Base-by-base conservation (phyloP, 2,329 filamentous ascomycete genomes). In the Penicillium janthinellum region DNA sequence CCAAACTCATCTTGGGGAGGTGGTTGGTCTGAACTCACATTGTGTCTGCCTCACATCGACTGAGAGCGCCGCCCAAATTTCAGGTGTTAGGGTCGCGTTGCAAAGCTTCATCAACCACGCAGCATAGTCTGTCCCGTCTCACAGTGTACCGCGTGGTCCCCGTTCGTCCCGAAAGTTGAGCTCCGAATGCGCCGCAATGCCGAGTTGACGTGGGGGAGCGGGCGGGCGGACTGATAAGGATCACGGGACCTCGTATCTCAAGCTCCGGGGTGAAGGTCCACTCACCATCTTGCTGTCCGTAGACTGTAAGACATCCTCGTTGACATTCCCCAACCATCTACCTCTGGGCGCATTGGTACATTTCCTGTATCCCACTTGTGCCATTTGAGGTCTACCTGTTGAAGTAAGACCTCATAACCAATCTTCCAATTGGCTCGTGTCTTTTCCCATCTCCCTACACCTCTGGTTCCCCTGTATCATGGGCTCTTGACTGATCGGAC, bases 161-260 rank as follows among this genome's bases (percentile, higher is more conserved):
- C 20, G 37, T 17, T 42, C 37, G 51, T 34, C n/a, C 35, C 31
- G 47, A 44, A 50, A 22, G 31, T 38, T 31, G 47, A 57, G 48
- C 55, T 52, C 38, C 45, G 37, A 49, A 11, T 52, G n/a, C 37
- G 25, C 25, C 38, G 51, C 37, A 57, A 47, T 44, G 20, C 53
- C 56, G 45, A 56, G 51, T 57, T 52, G 25, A 56, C 56, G 58
- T 55, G 61, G 56, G 61, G 56, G 17, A 37, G 35, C 49, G 28
- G 5, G 51, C 31, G 35, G 38, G 39, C 17, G 7, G 52, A 38
- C 41, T 60, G 65, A 68, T 68, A 68, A 67, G 61, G 57, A 67
- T 68, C 66, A 68, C 66, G 66, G 66, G 66, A 68, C 60, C 44
- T 41, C 53, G 50, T 56, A 54, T 49, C 48, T 35, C 39, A 52